Evolutionary conservation across 768 basidiomycete species (phyloP).

Genomic region (Sarcomyxa edulis): DNA sequence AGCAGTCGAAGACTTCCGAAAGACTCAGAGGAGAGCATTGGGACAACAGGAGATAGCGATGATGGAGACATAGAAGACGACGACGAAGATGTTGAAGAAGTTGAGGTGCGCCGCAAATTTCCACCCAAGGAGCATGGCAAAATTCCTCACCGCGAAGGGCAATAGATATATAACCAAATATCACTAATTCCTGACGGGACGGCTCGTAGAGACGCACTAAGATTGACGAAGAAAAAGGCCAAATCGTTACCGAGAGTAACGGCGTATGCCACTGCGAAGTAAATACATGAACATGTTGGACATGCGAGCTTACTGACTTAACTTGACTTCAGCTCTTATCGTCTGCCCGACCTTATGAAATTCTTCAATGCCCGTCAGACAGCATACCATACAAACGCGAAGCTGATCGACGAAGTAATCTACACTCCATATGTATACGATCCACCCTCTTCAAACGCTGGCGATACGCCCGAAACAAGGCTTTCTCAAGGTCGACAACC

Average conservation of each 20-base stretch:
- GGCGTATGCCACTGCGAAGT: constrained; percentile 93
- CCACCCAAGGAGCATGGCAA: too few relatives aligned
- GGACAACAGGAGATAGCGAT: constrained; percentile 58
- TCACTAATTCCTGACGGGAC: constrained; percentile 93
- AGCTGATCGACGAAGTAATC: constrained; percentile 87
- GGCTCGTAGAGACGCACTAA: constrained; percentile 85
- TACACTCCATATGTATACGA: constrained; percentile 91
- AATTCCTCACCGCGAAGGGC: too few relatives aligned
- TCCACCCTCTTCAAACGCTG: constrained; percentile 31
- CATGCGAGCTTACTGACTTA: background rate
- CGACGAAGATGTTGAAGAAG: constrained; percentile 52
- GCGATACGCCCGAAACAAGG: constrained; percentile 18
- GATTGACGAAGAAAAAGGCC: constrained; percentile 90
- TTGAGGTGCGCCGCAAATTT: constrained; percentile 62
- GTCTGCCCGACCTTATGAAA: constrained; percentile 81
- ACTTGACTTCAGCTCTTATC: constrained; percentile 62
- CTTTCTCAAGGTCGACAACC: constrained; percentile 15
- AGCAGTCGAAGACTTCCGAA: constrained; percentile 21
- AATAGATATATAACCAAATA: constrained; percentile 88
- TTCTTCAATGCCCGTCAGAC: constrained; percentile 82
- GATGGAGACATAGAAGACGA: constrained; percentile 69
- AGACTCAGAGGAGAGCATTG: constrained; percentile 35
- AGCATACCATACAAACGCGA: constrained; percentile 83
- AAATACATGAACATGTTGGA: constrained; percentile 15
- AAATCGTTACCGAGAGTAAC: constrained; percentile 91